Evolutionary conservation across 2,329 filamentous ascomycete species (phyloP), one percentile per base, ranked within the genome.

Genomic region (Ophidiomyces ophidiicola): DNA sequence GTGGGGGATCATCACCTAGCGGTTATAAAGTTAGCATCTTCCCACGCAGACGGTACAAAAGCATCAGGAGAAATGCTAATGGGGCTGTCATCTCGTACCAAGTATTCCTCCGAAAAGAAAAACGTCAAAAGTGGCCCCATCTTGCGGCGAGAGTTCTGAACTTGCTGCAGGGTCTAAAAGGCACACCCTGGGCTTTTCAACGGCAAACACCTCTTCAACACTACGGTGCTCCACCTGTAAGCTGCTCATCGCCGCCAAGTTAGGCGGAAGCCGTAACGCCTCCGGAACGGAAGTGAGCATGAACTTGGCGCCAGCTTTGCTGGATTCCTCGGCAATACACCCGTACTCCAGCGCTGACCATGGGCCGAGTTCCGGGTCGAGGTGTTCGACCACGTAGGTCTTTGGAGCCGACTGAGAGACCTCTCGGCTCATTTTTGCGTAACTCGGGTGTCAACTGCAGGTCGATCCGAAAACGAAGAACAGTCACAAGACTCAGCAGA

Each of bases 61-160:
- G n/a, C n/a, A n/a, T n/a, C n/a, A n/a, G n/a, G n/a, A n/a, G n/a
- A n/a, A n/a, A n/a, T n/a, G n/a, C n/a, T 2, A 28, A 29, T 18
- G 29, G 8, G 3, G 15, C 17, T 20, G 20, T 40, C 33, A 23
- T 31, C 40, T 34, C 67, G 55, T 67, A 90, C 86, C 90, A 46
- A 98, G 66, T 53, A 98, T 98, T 10, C 90, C 90, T 32, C 90
- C 90, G 63, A 98, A 98, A 32, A 98, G 65, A 57, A 96, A 98
- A 6, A 83, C 80, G 53, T 93, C 84, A 61, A 98, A 98, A 2
- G 59, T 64, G 23, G 82, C 75, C 15, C 77, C 83, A 63, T 98
- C 90, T 43, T 81, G 78, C 0, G 90, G 90, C 33, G 72, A 75
- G 51, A 98, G 62, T 54, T 98, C 90, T 55, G 79, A 76, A 45